Conservation (phyloP, 108 stramenopile species). For the Nitzschia sp. region DNA sequence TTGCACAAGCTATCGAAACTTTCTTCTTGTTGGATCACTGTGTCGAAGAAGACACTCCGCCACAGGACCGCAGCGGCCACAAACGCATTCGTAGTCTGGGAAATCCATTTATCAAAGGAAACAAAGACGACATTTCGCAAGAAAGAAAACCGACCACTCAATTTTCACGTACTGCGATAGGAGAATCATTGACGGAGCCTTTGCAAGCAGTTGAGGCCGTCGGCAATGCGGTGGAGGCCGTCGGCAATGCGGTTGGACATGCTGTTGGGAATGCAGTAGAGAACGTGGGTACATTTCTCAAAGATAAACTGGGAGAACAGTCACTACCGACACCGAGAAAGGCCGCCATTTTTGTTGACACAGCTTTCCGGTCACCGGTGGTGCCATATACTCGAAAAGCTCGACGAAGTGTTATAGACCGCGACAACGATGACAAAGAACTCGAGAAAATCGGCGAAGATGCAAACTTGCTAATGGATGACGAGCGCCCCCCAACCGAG, state of each 20-base stretch:
- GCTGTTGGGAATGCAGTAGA: constrained; percentile 15
- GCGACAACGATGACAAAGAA: constrained; percentile 36
- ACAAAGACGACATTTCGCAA: constrained; percentile 12
- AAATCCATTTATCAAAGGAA: not conserved
- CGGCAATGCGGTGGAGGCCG: constrained; percentile 7
- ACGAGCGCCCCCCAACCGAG: constrained; percentile 33
- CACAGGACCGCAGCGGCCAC: not conserved
- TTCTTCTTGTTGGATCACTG: constrained; percentile 59
- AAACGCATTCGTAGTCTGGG: not conserved
- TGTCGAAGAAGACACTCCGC: constrained; percentile 24
- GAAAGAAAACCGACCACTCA: not conserved
- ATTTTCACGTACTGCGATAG: not conserved
- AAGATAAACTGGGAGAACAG: constrained; percentile 7
- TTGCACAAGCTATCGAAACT: constrained; percentile 40
- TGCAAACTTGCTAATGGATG: constrained; percentile 45
- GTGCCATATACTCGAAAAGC: constrained; percentile 43
- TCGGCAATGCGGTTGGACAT: constrained; percentile 9
- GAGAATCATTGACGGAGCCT: not conserved
- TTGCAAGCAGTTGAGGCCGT: constrained; percentile 9
- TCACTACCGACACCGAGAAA: not conserved
- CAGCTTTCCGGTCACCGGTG: constrained; percentile 24
- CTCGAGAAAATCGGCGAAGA: constrained; percentile 36
- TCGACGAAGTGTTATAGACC: constrained; percentile 18
- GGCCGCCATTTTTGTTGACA: not conserved
- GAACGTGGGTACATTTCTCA: constrained; percentile 19